Base-by-base conservation (phyloP, 2,329 filamentous ascomycete species). In the Hypoxylon sp. region DNA sequence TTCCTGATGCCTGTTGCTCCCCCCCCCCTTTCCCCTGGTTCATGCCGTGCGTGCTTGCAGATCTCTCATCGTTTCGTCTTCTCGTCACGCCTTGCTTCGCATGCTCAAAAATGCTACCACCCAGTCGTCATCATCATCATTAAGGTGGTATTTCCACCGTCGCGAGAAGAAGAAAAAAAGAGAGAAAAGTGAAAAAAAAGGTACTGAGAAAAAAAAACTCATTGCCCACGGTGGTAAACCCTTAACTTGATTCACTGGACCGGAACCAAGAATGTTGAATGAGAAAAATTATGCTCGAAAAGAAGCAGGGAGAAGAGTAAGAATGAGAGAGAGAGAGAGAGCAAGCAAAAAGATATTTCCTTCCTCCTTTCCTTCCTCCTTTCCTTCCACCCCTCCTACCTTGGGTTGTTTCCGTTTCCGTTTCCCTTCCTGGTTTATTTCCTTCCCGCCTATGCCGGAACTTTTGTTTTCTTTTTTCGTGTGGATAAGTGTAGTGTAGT, bases 101-200 rank as follows among this genome's bases (percentile, higher is more conserved):
- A 36, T 30, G 54, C 50, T 45, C 6, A n/a, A 40, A 27, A 42
- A 58, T 58, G 55, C 55, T 55, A 25, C 51, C 47, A n/a, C n/a
- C n/a, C n/a, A 37, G 31, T 60, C 51, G 44, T 60, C 55, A 40
- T 47, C 57, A 9, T 25, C 21, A n/a, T 55, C 57, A 60, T 60
- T 55, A 60, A 27, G 49, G 54, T 46, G 45, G 54, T 53, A 53
- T n/a, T 47, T 19, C 50, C 49, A 55, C 44, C 43, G 41, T 41
- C 13, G 19, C 13, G 15, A 7, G 12, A 34, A 16, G 15, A 32
- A 21, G 30, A 20, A 40, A 26, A 23, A 47, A 31, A 31, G 31
- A 17, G 26, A 31, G 19, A 29, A 27, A 12, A 31, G 16, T 26
- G 16, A 40, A 30, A 13, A 42, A 51, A 48, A 51, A 40, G 25